These are phyloP conservation scores for Prunella vulgaris DNA, from an alignment of 257 asterid genomes.

Conservation along the genomic window DNA sequence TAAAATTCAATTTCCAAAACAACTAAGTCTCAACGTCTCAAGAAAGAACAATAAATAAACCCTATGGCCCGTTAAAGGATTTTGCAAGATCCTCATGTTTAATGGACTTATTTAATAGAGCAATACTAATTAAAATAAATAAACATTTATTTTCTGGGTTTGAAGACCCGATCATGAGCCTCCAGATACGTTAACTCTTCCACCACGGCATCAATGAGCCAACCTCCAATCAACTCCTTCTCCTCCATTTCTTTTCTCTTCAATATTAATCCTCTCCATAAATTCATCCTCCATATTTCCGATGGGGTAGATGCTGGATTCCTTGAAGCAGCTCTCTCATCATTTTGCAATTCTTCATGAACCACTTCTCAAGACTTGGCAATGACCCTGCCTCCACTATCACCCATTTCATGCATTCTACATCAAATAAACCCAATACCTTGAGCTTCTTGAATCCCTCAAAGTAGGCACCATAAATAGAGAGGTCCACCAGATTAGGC, in stretches of 20 bases:
- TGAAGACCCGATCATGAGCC: too few relatives aligned
- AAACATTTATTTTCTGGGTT: too few relatives aligned
- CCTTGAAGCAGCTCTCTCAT: not conserved
- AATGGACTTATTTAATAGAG: too few relatives aligned
- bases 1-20: too few relatives aligned
- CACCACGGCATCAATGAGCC: too few relatives aligned
- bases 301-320: not conserved
- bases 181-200: too few relatives aligned
- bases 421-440: not conserved
- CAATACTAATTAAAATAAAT: too few relatives aligned
- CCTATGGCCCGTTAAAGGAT: too few relatives aligned
- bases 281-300: not conserved
- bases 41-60: too few relatives aligned
- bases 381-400: not conserved
- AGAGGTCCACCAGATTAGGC: not conserved
- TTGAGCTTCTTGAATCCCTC: conserved; percentile 3
- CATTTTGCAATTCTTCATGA: not conserved
- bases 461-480: not conserved
- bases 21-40: too few relatives aligned
- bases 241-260: not conserved
- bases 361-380: not conserved
- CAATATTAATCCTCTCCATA: not conserved
- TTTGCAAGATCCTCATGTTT: too few relatives aligned
- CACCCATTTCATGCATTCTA: not conserved
- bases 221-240: not conserved